Base-by-base conservation (phyloP, 2,329 filamentous ascomycete species). In the Nectriaceae sp. region DNA sequence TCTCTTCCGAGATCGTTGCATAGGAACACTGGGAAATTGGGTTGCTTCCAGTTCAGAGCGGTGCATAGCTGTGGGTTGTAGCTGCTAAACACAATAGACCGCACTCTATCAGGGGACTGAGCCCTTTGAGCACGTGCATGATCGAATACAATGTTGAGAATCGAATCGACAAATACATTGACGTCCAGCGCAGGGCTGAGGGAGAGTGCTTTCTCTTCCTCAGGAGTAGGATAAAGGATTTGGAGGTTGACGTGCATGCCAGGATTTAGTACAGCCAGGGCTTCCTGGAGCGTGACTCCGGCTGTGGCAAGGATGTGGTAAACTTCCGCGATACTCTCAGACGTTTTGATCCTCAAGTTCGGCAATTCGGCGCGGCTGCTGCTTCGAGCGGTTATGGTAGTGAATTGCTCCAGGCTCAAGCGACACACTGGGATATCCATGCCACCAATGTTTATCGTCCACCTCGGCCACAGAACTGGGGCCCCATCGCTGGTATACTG, bases 11-110 rank as follows among this genome's bases (percentile, higher is more conserved):
- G 82, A 50, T 97, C 91, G 68, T 97, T 97, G 73, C 92, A 97
- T 40, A 97, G 78, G 60, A 99, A 89, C 0, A 97, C 90, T 0
- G 94, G 94, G 67, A 96, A 99, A 66, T 97, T 99, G 3, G 94
- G 94, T 69, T 99, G 94, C 70, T 99, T 99, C 94, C 94, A 99
- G 71, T 99, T 99, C 61, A 99, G 74, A 4, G 93, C 92, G 15
- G 90, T 95, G 71, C 94, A 99, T 18, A 97, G 82, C 55, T 87
- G 88, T 11, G 89, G 79, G 65, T 96, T 97, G 70, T 93, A 96
- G 19, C 90, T 96, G 61, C 90, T 95, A 68, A 99, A 97, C 11
- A 97, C 90, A 44, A 99, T 87, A 11, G 90, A 96, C 35, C 92
- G 80, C 58, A 94, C 85, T 15, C 85, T 83, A 46, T 90, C 85